phyloP scores from a whole-genome alignment of 2,329 filamentous ascomycete genomes.

The Cercospora zeae-maydis region DNA sequence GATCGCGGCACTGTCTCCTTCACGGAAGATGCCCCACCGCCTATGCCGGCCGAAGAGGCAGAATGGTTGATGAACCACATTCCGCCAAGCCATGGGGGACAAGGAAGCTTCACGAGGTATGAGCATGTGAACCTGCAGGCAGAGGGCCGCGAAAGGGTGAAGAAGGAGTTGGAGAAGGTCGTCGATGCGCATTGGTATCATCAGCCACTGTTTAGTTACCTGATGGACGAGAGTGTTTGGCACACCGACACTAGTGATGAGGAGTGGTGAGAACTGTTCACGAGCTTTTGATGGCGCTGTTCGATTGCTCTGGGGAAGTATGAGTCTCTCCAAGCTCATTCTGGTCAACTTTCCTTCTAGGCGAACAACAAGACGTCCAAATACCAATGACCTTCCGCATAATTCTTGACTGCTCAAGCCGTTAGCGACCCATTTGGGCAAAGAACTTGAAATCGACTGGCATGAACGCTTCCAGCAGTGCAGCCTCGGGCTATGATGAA shows the following conservation, averaged over 20 bases:
- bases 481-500: not conserved
- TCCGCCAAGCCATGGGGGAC: conserved; percentile 14
- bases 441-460: not conserved
- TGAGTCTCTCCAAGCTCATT: no score
- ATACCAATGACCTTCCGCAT: no score
- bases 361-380: no score
- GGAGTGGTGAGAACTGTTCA: conserved; percentile 30
- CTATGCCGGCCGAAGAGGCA: conserved; percentile 13
- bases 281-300: not conserved
- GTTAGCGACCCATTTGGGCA: not conserved
- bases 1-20: conserved; percentile 28
- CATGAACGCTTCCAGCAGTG: not conserved
- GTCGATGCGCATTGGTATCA: conserved; percentile 32
- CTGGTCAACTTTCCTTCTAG: no score
- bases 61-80: conserved; percentile 20
- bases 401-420: not conserved
- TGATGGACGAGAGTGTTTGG: conserved; percentile 34
- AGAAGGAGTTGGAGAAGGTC: conserved; percentile 18
- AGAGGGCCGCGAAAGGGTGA: conserved; percentile 20
- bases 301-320: no score
- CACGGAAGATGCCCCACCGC: conserved; percentile 17
- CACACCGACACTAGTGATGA: conserved; percentile 36
- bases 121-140: conserved; percentile 28
- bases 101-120: conserved; percentile 23
- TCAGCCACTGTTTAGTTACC: conserved; percentile 26